Base-by-base conservation (phyloP, 768 basidiomycete species). In the Russula vinacea region DNA sequence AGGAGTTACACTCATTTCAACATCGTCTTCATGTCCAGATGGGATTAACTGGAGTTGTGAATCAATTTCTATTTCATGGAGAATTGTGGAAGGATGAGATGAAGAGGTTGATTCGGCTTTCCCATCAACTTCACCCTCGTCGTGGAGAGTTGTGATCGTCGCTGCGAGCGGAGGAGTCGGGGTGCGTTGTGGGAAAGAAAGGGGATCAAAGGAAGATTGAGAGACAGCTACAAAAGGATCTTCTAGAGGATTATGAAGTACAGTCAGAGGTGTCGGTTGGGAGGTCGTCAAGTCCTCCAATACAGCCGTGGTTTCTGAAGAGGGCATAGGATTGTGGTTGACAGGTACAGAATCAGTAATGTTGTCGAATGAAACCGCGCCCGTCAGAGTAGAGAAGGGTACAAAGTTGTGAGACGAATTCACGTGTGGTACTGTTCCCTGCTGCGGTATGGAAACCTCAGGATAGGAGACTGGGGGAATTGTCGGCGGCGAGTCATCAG, bases 141-240 rank as follows among this genome's bases (percentile, higher is more conserved):
- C 58, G 22, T 24, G 37, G 39, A 64, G 5, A 47, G 19, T 42
- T 17, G 65, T 64, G 14, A 66, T 66, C 51, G 35, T 63, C 14
- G 65, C 65, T 5, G 62, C 50, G 32, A 66, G 62, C 3, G 62
- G 65, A 11, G 65, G 65, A 10, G 65, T 64, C n/a, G 65, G 62
- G 33, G 62, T 64, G 55, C 65, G 65, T 7, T 19, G 33, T 49
- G 64, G n/a, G 11, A 65, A 65, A 35, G 64, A 45, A 45, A 65
- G 40, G 24, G 45, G 33, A 17, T 57, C 22, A 22, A 61, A 61
- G 24, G 60, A 22, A 39, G 60, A 1, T 37, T 65, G 44, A 32
- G 53, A 14, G 32, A 52, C 14, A 2, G 54, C 16, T 33, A 61
- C 13, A 9, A 61, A 42, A 32, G 60, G 49, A 19, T 51, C 26